Percentiles rank a stretch among this genome's conserved stretches.
These are phyloP conservation scores for Hypericum perforatum DNA, from an alignment of 345 rosid species.

Conservation along the genomic window DNA sequence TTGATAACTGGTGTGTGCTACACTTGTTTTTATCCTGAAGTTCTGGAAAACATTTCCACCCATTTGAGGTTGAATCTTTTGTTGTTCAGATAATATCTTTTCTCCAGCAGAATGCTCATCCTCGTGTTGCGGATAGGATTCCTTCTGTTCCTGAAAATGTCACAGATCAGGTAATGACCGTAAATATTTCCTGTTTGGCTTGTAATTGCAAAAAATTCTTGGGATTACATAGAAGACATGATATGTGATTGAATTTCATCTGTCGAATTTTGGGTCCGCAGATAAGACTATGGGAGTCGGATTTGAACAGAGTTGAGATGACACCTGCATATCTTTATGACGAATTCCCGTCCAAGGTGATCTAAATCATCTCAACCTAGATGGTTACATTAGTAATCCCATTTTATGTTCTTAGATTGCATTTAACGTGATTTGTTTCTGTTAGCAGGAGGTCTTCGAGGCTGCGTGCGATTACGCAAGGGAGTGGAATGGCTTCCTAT, in stretches of 20 bases:
- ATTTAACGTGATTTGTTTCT: not conserved
- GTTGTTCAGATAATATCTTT: constrained; percentile 56
- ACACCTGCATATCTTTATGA: constrained; percentile 65
- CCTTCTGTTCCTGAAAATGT: constrained; percentile 93
- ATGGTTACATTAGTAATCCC: not conserved
- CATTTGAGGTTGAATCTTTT: constrained; percentile 8
- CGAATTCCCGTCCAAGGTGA: constrained; percentile 82
- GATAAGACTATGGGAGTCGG: constrained; percentile 96
- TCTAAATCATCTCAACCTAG: constrained; percentile 6
- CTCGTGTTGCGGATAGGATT: constrained; percentile 63
- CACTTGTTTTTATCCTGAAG: not conserved
- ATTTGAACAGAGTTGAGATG: constrained; percentile 85
- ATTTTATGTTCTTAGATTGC: not conserved
- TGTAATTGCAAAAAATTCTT: not conserved
- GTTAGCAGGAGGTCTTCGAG: constrained; percentile 65
- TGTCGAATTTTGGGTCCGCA: constrained; percentile 18
- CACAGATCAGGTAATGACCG: constrained; percentile 62
- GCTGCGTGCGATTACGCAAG: constrained; percentile 79
- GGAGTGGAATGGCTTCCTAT: constrained; percentile 59
- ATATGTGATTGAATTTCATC: not conserved
- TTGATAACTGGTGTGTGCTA: too few relatives aligned
- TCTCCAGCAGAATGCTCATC: constrained; percentile 92
- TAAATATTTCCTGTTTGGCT: not conserved
- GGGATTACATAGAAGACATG: not conserved
- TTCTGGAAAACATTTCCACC: constrained; percentile 5